A percentile compares a stretch with the other conserved stretches of the same genome.
Evolutionary conservation across 805 yeast species (phyloP).

Genomic region (Lipomyces anomalus): DNA sequence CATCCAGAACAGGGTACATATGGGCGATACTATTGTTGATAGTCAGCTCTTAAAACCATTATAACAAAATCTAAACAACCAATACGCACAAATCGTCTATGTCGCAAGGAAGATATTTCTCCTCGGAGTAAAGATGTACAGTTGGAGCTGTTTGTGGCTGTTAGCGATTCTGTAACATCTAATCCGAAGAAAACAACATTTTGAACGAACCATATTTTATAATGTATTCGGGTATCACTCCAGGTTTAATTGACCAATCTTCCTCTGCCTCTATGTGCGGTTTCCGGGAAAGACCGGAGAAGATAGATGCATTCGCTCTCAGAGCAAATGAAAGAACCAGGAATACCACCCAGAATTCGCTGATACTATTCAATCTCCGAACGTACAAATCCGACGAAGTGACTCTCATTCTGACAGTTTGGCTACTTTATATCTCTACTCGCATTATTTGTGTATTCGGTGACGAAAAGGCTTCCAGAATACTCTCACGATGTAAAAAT

Average conservation of each 20-base stretch:
- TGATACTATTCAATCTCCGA: too few relatives aligned
- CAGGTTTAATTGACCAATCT: slow-evolving; percentile 23
- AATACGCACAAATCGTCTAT: slow-evolving; percentile 54
- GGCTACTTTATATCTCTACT: too few relatives aligned
- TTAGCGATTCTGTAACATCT: not conserved
- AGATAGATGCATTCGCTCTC: too few relatives aligned
- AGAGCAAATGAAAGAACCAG: too few relatives aligned
- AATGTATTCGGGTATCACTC: slow-evolving; percentile 26
- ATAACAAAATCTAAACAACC: not conserved
- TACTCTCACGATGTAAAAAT: too few relatives aligned
- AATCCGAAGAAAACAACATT: not conserved
- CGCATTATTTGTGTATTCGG: too few relatives aligned
- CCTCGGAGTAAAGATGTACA: slow-evolving; percentile 85
- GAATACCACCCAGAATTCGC: too few relatives aligned
- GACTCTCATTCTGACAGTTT: too few relatives aligned
- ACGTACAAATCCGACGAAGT: too few relatives aligned
- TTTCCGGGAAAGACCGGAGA: too few relatives aligned
- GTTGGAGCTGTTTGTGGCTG: slow-evolving; percentile 48
- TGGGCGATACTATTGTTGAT: slow-evolving; percentile 36
- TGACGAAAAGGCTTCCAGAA: too few relatives aligned
- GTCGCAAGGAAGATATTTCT: slow-evolving; percentile 77
- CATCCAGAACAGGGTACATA: slow-evolving; percentile 27
- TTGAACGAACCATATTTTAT: slow-evolving; percentile 18
- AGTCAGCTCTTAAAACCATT: slow-evolving; percentile 52
- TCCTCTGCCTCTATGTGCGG: too few relatives aligned